Evolutionary conservation across 495 filamentous ascomycete species (phyloP), one percentile per base, ranked within the genome.

Genomic region (Parmelia sp.): DNA sequence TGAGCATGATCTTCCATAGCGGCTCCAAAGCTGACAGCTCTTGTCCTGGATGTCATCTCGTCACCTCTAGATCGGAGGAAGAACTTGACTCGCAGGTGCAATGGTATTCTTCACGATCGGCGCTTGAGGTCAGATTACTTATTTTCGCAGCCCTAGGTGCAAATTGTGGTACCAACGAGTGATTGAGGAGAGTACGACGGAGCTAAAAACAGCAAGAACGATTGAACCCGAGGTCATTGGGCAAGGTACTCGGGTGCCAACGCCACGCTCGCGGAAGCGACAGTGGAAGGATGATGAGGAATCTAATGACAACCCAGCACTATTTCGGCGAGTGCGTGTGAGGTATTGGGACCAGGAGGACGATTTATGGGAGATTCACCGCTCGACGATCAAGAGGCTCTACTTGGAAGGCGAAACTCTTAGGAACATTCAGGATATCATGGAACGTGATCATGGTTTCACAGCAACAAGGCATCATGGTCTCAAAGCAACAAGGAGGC

Each of bases 1-100:
- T 66, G 64, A 61, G 37, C 39, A 57, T 66, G 58, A 9, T 56
- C 37, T 65, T 65, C 49, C n/a, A 61, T 25, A 6, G 15, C 29
- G 2, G 8, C 17, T 0, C 4, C 15, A 0, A 3, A 6, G 0
- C 4, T 9, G 1, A 5, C 9, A 57, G 31, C 19, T 36, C 47
- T 21, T 66, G 58, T 45, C 64, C 58, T 31, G 45, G 37, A 29
- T 57, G 57, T 49, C 31, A 63, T 0, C 21, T 57, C 4, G 17
- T 12, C 37, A 36, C 53, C 29, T 11, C 10, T 33, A 23, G 47
- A 33, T 37, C 23, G 12, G 10, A 47, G 29, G 19, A 63, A 15
- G 10, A 11, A 25, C 4, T 33, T 31, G 19, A 47, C 17, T 57
- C 61, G 17, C 17, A 63, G 15, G 29, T 56, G 25, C 14, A 63